These are phyloP conservation scores for Wakefieldia striispora DNA, from an alignment of 768 basidiomycete species.

Conservation along the genomic window DNA sequence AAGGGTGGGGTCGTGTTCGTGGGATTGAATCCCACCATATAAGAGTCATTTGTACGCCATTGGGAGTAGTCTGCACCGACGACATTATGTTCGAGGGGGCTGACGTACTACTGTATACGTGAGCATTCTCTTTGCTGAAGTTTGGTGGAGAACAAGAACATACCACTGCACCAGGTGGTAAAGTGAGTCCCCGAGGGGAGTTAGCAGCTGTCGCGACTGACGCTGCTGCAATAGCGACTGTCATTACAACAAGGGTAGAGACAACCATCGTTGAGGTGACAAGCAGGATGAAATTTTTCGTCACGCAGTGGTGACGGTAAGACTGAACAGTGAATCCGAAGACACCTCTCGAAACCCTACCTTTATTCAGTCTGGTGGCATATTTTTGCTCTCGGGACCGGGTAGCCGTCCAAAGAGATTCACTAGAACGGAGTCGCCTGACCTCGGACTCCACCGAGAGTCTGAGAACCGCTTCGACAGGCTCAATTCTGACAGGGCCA, in stretches of 20 bases:
- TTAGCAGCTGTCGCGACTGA: neutral
- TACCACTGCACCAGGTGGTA: constrained; percentile 24
- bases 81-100: constrained; percentile 52
- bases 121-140: neutral
- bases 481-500: too few relatives aligned
- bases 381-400: neutral
- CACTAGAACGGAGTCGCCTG: too few relatives aligned
- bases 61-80: constrained; percentile 42
- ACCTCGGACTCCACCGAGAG: too few relatives aligned
- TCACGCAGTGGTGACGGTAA: too few relatives aligned
- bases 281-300: too few relatives aligned
- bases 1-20: constrained; percentile 56
- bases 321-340: too few relatives aligned
- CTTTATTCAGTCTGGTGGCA: neutral
- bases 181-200: neutral
- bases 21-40: constrained; percentile 51
- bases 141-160: neutral
- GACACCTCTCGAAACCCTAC: neutral
- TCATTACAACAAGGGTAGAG: neutral
- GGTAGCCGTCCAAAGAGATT: neutral
- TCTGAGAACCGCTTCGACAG: too few relatives aligned
- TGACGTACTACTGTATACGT: constrained; percentile 48
- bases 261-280: constrained; percentile 1
- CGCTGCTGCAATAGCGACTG: neutral
- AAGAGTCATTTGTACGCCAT: constrained; percentile 36